These are phyloP conservation scores for Euphrasia arctica DNA, from an alignment of 305 asterid species.

Conservation along the genomic window DNA sequence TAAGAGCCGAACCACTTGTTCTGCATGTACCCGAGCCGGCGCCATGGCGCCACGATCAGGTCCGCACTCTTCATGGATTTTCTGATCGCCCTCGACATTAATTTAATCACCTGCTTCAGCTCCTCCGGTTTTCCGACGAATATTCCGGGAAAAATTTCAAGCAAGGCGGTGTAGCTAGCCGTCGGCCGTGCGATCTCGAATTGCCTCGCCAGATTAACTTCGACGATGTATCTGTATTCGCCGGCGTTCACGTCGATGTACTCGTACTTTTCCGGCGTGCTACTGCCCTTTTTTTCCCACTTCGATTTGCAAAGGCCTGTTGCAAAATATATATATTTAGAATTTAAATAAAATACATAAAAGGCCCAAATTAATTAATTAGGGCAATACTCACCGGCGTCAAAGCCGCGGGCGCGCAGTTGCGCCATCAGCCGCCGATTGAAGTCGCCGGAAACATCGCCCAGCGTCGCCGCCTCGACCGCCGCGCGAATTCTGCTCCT, in stretches of 20 bases:
- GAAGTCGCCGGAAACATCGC: slow-evolving; percentile 31
- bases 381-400: slow-evolving; percentile 55
- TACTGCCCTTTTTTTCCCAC: slow-evolving; percentile 51
- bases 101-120: slow-evolving; percentile 43
- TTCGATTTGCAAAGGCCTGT: slow-evolving; percentile 74
- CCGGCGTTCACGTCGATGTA: slow-evolving; percentile 42
- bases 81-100: slow-evolving; percentile 52
- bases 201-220: slow-evolving; percentile 45
- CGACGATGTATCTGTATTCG: slow-evolving; percentile 40
- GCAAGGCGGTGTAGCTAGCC: slow-evolving; percentile 33
- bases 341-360: background rate
- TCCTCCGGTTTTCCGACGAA: slow-evolving; percentile 46
- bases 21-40: slow-evolving; percentile 48
- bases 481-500: slow-evolving; percentile 28
- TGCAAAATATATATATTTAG: too few species aligned
- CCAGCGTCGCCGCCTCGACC: slow-evolving; percentile 37
- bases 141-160: slow-evolving; percentile 38
- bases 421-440: slow-evolving; percentile 68
- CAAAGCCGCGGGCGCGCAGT: slow-evolving; percentile 60
- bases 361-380: background rate
- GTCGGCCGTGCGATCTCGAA: slow-evolving; percentile 61
- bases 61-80: slow-evolving; percentile 47
- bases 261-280: slow-evolving; percentile 47
- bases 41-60: slow-evolving; percentile 66
- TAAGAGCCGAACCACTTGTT: slow-evolving; percentile 56